Base-by-base conservation (phyloP, 2,329 filamentous ascomycete genomes). In the Fonsecaea pugnacius region DNA sequence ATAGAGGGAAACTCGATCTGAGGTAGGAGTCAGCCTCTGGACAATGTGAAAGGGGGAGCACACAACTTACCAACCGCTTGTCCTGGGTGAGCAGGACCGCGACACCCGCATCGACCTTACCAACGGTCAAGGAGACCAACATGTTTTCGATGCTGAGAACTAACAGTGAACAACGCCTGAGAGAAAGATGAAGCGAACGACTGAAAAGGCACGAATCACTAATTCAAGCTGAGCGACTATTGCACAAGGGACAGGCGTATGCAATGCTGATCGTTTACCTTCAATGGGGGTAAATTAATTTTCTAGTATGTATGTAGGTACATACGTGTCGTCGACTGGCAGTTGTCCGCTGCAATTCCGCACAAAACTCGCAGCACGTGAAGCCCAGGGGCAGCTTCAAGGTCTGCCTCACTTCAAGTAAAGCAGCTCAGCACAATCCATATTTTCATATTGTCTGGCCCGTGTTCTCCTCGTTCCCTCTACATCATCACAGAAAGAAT, bases 1-100 rank as follows among this genome's bases (percentile, higher is more conserved):
- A 99, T 96, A 53, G 95, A 98, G 38, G 95, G 95, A 75, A 99
- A 99, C 77, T 99, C 95, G 77, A 99, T 98, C 94, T 98, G 77
- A 35, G 68, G 56, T 40, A 51, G 48, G 14, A 3, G 57, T 59
- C 10, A 59, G 57, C 24, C 43, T 24, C 3, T 43, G 36, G 24
- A 30, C 53, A 38, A 12, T 33, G 56, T 53, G 24, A 33, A 38
- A 16, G 24, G 8, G 18, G 32, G 35, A 30, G 38, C 18, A 16
- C 18, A 24, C 32, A 66, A 78, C 89, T 74, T 87, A 97, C 94
- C 73, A 99, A 85, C 76, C 95, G 89, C 80, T 98, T 98, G 79
- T 99, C 95, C 76, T 96, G 91, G 54, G 95, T 99, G 75, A 99
- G 83, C 61, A 99, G 89, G 67, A 99, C 95, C 56, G 95, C 96